Evolutionary conservation across 2,329 filamentous ascomycete genomes (phyloP).

Genomic region (Colletotrichum aenigma): DNA sequence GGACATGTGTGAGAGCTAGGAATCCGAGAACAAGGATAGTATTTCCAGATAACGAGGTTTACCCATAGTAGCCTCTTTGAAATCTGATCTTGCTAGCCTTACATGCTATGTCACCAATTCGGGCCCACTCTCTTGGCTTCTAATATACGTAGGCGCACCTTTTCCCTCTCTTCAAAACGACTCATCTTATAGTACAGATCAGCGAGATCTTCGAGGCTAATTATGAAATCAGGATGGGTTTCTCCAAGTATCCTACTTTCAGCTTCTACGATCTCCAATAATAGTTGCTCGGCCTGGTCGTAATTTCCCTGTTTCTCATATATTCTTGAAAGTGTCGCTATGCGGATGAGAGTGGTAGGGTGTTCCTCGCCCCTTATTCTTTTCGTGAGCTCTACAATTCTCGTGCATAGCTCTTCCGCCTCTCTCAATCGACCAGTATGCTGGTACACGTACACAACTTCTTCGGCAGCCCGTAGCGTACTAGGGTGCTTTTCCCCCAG

Average conservation of each 20-base stretch:
- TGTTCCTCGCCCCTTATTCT: fast-evolving
- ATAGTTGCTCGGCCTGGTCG: not conserved
- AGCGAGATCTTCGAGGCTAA: fast-evolving
- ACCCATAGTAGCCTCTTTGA: too few species aligned
- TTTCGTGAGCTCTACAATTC: not conserved
- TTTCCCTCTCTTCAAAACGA: not conserved
- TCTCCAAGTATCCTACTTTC: fast-evolving
- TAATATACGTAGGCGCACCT: not conserved
- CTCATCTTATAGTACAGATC: not conserved
- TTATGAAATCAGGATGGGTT: fast-evolving
- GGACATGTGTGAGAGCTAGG: too few species aligned
- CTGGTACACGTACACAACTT: fast-evolving
- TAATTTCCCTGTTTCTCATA: fast-evolving
- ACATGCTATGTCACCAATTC: too few species aligned
- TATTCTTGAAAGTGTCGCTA: too few species aligned
- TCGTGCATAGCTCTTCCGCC: not conserved
- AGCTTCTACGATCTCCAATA: fast-evolving
- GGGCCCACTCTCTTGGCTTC: too few species aligned
- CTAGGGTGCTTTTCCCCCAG: not conserved
- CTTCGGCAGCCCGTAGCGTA: not conserved
- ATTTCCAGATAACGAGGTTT: too few species aligned
- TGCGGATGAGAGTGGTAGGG: too few species aligned
- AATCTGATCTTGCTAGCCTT: too few species aligned
- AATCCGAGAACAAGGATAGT: too few species aligned
- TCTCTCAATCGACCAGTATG: not conserved